Evolutionary conservation across 2,329 filamentous ascomycete species (phyloP).

Genomic region (Cercospora zeina): DNA sequence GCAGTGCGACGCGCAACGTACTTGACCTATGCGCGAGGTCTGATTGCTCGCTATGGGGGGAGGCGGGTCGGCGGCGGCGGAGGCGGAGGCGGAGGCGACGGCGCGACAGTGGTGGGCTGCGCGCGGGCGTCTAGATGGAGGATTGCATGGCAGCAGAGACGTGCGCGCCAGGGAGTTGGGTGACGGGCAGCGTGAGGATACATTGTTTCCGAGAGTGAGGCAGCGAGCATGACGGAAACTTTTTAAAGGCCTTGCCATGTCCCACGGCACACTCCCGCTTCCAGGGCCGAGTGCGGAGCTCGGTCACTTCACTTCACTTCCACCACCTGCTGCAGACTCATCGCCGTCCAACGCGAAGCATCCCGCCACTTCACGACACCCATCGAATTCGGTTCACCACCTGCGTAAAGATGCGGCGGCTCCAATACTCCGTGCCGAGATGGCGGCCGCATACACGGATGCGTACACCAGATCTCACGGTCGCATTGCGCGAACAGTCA

Average conservation of each 20-base stretch:
- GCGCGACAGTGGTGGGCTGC: not conserved
- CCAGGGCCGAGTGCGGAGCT: conserved; percentile 1
- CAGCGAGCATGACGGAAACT: conserved; percentile 5
- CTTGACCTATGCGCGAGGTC: conserved; percentile 1
- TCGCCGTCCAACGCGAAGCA: not conserved
- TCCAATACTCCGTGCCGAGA: too few species aligned
- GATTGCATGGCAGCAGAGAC: not conserved
- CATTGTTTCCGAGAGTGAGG: conserved; percentile 3
- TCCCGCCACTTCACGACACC: not conserved
- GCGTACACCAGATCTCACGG: too few species aligned
- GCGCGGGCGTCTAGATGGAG: not conserved
- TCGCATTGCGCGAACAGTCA: not conserved
- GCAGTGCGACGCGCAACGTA: conserved; percentile 5
- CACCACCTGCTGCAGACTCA: not conserved
- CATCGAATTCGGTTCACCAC: not conserved
- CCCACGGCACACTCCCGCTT: conserved; percentile 1
- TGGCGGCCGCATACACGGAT: too few species aligned
- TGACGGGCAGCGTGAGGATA: conserved; percentile 7
- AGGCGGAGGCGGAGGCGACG: not conserved
- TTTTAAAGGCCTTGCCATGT: conserved; percentile 7
- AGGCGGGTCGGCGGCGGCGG: conserved; percentile 3
- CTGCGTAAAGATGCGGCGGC: too few species aligned
- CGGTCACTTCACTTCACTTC: conserved; percentile 11
- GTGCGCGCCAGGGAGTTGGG: not conserved
- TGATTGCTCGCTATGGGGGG: conserved; percentile 1